Conservation (phyloP, 306 rosid genomes). For the Cicer chorassanicum region DNA sequence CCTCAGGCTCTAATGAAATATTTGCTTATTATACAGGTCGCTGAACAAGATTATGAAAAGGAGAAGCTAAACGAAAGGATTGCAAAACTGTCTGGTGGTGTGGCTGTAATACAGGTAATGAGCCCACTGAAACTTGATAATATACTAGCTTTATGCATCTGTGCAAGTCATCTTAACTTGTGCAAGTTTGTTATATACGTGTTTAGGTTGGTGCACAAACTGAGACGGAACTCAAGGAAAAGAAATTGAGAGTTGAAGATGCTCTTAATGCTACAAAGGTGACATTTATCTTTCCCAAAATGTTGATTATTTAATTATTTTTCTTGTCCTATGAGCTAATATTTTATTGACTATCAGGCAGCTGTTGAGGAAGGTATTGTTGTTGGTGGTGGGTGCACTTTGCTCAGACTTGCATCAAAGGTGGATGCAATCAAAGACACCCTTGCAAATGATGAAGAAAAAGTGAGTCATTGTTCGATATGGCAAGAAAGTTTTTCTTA, state of each 20-base stretch:
- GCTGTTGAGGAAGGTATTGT: constrained; percentile 99
- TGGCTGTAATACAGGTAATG: constrained; percentile 92
- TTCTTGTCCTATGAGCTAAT: constrained; percentile 20
- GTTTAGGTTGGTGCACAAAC: constrained; percentile 99
- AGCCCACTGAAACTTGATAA: neutral
- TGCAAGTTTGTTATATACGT: neutral
- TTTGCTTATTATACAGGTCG: constrained; percentile 54
- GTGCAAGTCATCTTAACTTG: neutral
- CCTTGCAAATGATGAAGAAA: constrained; percentile 91
- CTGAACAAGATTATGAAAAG: constrained; percentile 94
- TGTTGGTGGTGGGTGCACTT: constrained; percentile 98
- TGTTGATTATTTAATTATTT: neutral
- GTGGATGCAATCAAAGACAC: constrained; percentile 82
- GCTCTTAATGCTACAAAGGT: constrained; percentile 99
- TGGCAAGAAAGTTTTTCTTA: neutral
- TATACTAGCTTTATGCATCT: neutral
- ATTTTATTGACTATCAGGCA: constrained; percentile 62
- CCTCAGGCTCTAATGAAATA: neutral
- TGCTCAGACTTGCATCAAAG: constrained; percentile 92
- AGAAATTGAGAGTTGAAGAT: constrained; percentile 96
- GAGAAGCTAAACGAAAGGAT: constrained; percentile 93
- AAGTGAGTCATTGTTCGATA: constrained; percentile 54
- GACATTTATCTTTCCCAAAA: constrained; percentile 4
- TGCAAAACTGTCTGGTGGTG: constrained; percentile 97
- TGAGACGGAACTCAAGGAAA: constrained; percentile 98